Percentiles rank a stretch among this genome's conserved stretches.
Conservation (phyloP, 306 rosid species). For the Ochetophila trinervis region DNA sequence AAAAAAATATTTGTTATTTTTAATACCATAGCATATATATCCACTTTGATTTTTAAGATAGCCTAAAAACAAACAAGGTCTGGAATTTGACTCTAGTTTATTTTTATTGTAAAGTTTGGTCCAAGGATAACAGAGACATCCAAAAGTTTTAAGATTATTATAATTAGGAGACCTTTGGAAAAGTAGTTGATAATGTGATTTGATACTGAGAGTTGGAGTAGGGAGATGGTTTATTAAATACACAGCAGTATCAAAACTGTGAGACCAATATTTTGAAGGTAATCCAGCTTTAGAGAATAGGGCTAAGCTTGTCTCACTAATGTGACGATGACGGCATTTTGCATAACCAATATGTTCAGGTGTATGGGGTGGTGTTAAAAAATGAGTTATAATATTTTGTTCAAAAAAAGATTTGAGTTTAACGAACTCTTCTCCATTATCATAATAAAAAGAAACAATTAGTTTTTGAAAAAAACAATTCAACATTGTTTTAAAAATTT, state of each 20-base stretch:
- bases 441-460: not conserved
- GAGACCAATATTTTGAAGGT: not conserved
- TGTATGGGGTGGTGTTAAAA: not conserved
- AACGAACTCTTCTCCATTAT: not conserved
- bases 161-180: not conserved
- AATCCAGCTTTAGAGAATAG: not conserved
- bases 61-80: not conserved
- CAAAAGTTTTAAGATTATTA: not conserved
- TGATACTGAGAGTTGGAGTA: not conserved
- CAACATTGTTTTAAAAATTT: not conserved
- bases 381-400: not conserved
- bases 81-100: not conserved
- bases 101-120: not conserved
- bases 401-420: not conserved
- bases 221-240: not conserved
- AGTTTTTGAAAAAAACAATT: not conserved
- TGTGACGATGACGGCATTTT: not conserved
- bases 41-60: not conserved
- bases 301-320: not conserved
- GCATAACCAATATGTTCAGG: not conserved
- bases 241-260: not conserved
- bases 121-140: not conserved
- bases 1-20: not conserved
- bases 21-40: not conserved
- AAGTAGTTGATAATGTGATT: not conserved